Percentiles rank a stretch among this genome's conserved stretches.
Evolutionary conservation across 148 eudicot species (phyloP).

Genomic region (Polygonum aviculare): DNA sequence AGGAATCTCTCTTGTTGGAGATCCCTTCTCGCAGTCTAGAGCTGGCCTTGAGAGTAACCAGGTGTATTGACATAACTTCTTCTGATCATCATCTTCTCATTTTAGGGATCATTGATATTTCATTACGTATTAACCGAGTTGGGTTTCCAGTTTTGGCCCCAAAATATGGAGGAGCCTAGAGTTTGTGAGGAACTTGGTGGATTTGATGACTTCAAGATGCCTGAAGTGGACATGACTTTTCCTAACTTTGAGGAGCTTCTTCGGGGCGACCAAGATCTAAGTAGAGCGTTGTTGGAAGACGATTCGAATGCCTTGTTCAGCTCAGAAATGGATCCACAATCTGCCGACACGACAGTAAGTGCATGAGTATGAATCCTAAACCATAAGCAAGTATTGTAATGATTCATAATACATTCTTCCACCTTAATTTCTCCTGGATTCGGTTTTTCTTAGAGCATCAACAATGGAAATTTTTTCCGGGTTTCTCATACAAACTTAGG

Average conservation of each 20-base stretch:
- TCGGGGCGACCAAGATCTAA: slow-evolving; percentile 34
- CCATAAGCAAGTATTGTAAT: not conserved
- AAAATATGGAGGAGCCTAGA: slow-evolving; percentile 69
- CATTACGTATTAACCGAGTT: not conserved
- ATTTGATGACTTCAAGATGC: slow-evolving; percentile 47
- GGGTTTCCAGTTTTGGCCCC: slow-evolving; percentile 57
- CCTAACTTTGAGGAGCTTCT: slow-evolving; percentile 62
- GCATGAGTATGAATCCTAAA: not conserved
- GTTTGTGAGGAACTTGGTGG: slow-evolving; percentile 45
- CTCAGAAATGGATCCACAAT: not conserved
- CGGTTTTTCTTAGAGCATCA: not conserved
- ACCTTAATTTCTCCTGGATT: not conserved
- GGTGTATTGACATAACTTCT: slow-evolving; percentile 28
- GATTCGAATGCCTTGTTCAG: slow-evolving; percentile 11
- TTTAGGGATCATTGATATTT: not conserved
- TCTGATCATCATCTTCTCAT: too few relatives aligned
- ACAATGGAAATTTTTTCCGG: too few relatives aligned
- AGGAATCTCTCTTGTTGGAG: slow-evolving; percentile 19
- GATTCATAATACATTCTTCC: not conserved
- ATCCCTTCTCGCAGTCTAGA: slow-evolving; percentile 47
- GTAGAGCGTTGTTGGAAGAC: slow-evolving; percentile 27
- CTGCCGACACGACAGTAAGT: not conserved
- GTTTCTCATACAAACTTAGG: too few relatives aligned
- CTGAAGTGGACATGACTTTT: slow-evolving; percentile 67
- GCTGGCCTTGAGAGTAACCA: slow-evolving; percentile 31